Base-by-base conservation (phyloP, 805 yeast genomes). In the Saccharomycopsis fodiens region DNA sequence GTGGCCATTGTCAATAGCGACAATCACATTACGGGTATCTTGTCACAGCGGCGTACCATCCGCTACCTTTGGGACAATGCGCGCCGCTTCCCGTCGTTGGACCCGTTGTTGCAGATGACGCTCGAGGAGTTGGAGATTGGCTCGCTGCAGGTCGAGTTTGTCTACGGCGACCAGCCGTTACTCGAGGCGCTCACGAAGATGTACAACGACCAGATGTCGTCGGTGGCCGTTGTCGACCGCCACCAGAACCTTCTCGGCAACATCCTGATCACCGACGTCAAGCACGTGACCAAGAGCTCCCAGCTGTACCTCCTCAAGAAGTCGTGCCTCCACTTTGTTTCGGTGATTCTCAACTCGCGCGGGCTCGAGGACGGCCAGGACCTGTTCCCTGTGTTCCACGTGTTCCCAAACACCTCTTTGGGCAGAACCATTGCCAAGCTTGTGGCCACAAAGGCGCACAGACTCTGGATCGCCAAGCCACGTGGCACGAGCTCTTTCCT, bases 281-380 rank as follows among this genome's bases (percentile, higher is more conserved):
- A 83, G 58, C 80, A 86, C 53, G 89, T 91, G 29, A 82, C 95
- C 12, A 79, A 83, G 52, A 80, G 94, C 31, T 85, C 95, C 22
- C 89, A 89, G 61, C 83, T 94, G 12, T 88, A 84, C 50, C 69
- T 86, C 52, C 70, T 91, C 47, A 82, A 82, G 57, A 82, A 84
- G 60, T 73, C 93, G 4, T 93, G 96, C 63, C 71, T 87, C 57
- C 93, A 85, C 64, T 91, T 91, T 60, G 78, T 91, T 47, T 79
- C 94, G 12, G 82, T 88, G 52, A 88, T 89, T 50, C 73, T 93
- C 52, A 82, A 84, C 53, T 81, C 82, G 45, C 80, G 96, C 59
- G 98, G 98, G 17, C 72, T 91, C 27, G 94, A 83, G 57, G 89
- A 88, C 59, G 96, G 96, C 43, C 88, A 89, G 63, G 98, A 91